A percentile compares a stretch with the other conserved stretches of the same genome.
These are phyloP conservation scores for Laetiporus sulphureus DNA, from an alignment of 1,284 basidiomycete genomes.

Conservation along the genomic window DNA sequence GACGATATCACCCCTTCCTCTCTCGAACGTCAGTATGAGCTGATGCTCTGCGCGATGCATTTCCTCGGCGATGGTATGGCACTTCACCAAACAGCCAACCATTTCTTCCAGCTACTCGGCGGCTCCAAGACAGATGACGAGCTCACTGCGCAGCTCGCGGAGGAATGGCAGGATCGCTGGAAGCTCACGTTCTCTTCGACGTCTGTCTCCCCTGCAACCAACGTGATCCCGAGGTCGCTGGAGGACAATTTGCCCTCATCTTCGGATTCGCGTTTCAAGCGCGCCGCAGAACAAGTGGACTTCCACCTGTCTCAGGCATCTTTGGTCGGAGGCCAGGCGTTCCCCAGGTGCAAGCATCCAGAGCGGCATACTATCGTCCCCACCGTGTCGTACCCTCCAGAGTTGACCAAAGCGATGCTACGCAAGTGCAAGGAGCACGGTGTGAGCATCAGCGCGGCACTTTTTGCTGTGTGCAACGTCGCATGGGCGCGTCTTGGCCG, in stretches of 20 bases:
- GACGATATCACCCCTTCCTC: slow-evolving; percentile 5
- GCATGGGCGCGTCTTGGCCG: slow-evolving; percentile 55
- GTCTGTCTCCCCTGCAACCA: not conserved
- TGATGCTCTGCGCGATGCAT: slow-evolving; percentile 65
- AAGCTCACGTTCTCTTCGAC: slow-evolving; percentile 7
- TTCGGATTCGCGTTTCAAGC: slow-evolving; percentile 32
- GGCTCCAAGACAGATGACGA: slow-evolving; percentile 32
- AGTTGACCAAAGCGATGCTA: slow-evolving; percentile 51
- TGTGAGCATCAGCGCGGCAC: slow-evolving; percentile 67
- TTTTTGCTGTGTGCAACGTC: slow-evolving; percentile 71
- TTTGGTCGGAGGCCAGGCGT: slow-evolving; percentile 53
- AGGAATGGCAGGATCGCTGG: slow-evolving; percentile 43
- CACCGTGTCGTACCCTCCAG: slow-evolving; percentile 48
- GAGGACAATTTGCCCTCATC: slow-evolving; percentile 41
- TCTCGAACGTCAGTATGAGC: slow-evolving; percentile 38
- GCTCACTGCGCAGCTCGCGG: slow-evolving; percentile 35
- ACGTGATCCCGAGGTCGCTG: slow-evolving; percentile 38
- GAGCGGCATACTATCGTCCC: slow-evolving; percentile 59
- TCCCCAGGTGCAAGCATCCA: slow-evolving; percentile 41
- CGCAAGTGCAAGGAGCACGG: slow-evolving; percentile 61
- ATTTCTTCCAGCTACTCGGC: slow-evolving; percentile 60
- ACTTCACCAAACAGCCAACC: slow-evolving; percentile 66
- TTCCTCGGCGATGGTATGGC: slow-evolving; percentile 79
- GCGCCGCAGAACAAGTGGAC: slow-evolving; percentile 46
- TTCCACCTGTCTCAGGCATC: slow-evolving; percentile 45